A percentile compares a stretch with the other conserved stretches of the same genome.
phyloP scores from a whole-genome alignment of 306 rosid genomes.

The Glycine tomentella region DNA sequence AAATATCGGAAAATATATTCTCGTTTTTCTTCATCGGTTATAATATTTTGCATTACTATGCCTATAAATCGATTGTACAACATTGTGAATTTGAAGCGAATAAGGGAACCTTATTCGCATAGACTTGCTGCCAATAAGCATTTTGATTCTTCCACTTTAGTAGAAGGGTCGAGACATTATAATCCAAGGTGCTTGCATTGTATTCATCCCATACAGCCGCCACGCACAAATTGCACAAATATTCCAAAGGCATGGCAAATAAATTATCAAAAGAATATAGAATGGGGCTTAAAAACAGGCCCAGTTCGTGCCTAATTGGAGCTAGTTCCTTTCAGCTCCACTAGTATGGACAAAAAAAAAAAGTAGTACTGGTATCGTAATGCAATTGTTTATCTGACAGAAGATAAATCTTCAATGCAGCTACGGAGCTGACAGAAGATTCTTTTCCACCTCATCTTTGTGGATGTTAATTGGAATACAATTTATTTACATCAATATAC shows the following conservation, averaged over 20 bases:
- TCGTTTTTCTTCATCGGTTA: too few species aligned
- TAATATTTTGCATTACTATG: too few species aligned
- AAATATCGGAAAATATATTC: too few species aligned
- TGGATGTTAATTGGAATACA: too few species aligned
- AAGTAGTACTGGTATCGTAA: too few species aligned
- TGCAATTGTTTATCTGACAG: neutral
- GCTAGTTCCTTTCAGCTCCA: constrained; percentile 36
- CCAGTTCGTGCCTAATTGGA: constrained; percentile 39
- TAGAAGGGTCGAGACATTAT: neutral
- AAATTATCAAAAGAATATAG: constrained; percentile 39
- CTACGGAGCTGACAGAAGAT: constrained; percentile 23
- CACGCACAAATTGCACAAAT: constrained; percentile 39
- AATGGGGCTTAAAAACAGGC: constrained; percentile 47
- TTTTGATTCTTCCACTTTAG: neutral
- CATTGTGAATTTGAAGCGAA: neutral
- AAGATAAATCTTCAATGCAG: constrained; percentile 47
- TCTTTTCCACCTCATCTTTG: constrained; percentile 15
- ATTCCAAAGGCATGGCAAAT: constrained; percentile 24
- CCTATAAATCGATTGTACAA: neutral
- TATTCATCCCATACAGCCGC: neutral
- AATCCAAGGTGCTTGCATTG: constrained; percentile 3
- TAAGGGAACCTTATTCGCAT: neutral
- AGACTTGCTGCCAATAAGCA: neutral
- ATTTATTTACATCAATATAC: too few species aligned
- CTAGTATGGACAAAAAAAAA: too few species aligned